Evolutionary conservation across 1,284 basidiomycete genomes (phyloP), one percentile per base, ranked within the genome.

Genomic region (Takashimella tepidaria): DNA sequence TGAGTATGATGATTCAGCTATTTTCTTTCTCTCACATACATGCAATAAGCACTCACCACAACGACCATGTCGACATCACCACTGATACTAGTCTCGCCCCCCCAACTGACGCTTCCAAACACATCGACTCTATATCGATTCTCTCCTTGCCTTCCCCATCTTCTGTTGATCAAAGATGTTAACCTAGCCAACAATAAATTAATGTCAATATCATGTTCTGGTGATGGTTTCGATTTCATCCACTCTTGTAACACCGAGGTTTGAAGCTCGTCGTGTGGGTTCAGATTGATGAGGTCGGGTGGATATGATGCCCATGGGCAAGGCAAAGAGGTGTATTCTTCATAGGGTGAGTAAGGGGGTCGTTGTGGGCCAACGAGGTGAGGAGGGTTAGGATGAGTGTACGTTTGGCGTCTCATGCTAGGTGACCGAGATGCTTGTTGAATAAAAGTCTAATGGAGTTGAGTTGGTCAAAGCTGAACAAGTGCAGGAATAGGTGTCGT

Each of bases 61-160:
- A 74, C 58, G 12, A 73, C 67, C 20, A 76, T 47, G 57, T 76
- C 74, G 20, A 76, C 45, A 57, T 76, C 74, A 3, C 66, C 67
- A 10, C 62, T 60, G 23, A 53, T 46, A 4, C 70, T 69, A 0
- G 69, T 72, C 44, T 67, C 62, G 2, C 74, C 74, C 12, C 71
- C 72, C 74, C 74, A 76, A 24, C 69, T 70, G 13, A 72, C 67
- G 56, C 73, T 75, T n/a, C 74, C 74, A 60, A 75, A 75, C 10
- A 70, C 68, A 48, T 76, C 74, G 8, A 76, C 68, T n/a, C 62
- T 56, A 52, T 67, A 70, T 37, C 72, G 48, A 10, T 50, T 41
- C 16, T 49, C 51, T 4, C 26, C 46, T 16, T 19, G 22, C 41
- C 13, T 53, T 51, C 11, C 11, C 23, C 3, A 25, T 12, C 27